Percentiles rank a stretch among this genome's conserved stretches.
These are phyloP conservation scores for Sugiyamaella chiloensis DNA, from an alignment of 805 yeast genomes.

Conservation along the genomic window DNA sequence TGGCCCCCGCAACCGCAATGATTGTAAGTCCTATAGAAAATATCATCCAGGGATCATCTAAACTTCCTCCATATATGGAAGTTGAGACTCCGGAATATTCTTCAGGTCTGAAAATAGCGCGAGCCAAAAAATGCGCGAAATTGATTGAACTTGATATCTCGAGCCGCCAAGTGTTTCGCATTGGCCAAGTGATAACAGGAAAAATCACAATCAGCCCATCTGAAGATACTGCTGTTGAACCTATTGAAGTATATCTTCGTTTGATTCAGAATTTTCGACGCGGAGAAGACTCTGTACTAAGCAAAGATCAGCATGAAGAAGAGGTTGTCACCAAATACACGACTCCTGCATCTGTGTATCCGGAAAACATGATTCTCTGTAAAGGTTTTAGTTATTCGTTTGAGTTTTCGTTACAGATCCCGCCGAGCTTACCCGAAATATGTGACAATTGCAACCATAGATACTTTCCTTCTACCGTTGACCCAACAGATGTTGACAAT, in stretches of 20 bases:
- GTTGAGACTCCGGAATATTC: not conserved
- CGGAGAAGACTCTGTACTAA: not conserved
- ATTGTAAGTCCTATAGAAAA: not conserved
- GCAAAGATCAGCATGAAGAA: not conserved
- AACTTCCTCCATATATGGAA: not conserved
- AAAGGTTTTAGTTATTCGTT: constrained; percentile 1
- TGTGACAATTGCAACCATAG: not conserved
- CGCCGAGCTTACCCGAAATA: not conserved
- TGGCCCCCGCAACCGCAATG: no score
- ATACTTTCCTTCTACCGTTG: not conserved
- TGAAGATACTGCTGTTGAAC: not conserved
- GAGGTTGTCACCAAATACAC: not conserved
- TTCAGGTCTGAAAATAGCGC: not conserved
- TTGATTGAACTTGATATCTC: not conserved
- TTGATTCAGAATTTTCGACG: not conserved
- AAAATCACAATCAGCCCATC: not conserved
- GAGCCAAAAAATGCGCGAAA: not conserved
- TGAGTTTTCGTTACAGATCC: not conserved
- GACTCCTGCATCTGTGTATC: not conserved
- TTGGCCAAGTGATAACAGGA: not conserved
- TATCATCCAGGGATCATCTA: not conserved
- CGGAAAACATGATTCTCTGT: not conserved
- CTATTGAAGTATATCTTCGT: not conserved
- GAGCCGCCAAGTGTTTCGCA: not conserved
- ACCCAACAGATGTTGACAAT: not conserved